Percentiles rank a stretch among this genome's conserved stretches.
phyloP scores from a whole-genome alignment of 1,284 basidiomycete genomes.

The Irpex lacteus region DNA sequence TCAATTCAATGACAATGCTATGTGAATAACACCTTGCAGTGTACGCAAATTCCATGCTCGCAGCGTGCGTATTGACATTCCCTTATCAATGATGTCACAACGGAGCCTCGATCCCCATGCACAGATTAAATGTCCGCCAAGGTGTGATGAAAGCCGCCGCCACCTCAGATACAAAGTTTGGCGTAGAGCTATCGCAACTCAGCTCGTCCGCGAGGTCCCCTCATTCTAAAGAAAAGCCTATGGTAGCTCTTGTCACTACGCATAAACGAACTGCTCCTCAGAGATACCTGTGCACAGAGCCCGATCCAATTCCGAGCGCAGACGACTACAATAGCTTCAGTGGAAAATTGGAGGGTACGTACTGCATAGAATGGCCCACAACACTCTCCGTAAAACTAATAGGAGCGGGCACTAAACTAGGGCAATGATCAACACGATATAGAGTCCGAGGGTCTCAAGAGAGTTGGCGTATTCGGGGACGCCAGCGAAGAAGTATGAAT shows the following conservation, averaged over 20 bases:
- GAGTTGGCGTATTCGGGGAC: not conserved
- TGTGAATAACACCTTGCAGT: not conserved
- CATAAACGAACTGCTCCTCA: too few relatives aligned
- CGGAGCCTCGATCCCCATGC: too few relatives aligned
- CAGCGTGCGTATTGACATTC: too few relatives aligned
- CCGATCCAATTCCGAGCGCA: not conserved
- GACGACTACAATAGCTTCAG: not conserved
- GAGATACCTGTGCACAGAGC: not conserved
- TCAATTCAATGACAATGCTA: not conserved
- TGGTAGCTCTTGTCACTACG: not conserved
- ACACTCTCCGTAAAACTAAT: too few relatives aligned
- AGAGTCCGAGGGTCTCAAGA: not conserved
- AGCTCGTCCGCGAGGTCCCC: too few relatives aligned
- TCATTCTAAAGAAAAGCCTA: not conserved
- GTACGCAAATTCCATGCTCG: not conserved
- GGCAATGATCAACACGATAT: not conserved
- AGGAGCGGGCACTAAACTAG: not conserved
- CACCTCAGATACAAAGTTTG: not conserved
- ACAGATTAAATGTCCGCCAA: not conserved
- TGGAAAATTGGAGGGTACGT: not conserved
- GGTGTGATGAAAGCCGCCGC: not conserved
- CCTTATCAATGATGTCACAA: too few relatives aligned
- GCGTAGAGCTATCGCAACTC: not conserved
- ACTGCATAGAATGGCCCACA: too few relatives aligned
- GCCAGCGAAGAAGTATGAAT: not conserved